A percentile compares a stretch with the other conserved stretches of the same genome.
These are phyloP conservation scores for Cafeteria roenbergensis DNA, from an alignment of 108 stramenopile genomes.

Conservation along the genomic window DNA sequence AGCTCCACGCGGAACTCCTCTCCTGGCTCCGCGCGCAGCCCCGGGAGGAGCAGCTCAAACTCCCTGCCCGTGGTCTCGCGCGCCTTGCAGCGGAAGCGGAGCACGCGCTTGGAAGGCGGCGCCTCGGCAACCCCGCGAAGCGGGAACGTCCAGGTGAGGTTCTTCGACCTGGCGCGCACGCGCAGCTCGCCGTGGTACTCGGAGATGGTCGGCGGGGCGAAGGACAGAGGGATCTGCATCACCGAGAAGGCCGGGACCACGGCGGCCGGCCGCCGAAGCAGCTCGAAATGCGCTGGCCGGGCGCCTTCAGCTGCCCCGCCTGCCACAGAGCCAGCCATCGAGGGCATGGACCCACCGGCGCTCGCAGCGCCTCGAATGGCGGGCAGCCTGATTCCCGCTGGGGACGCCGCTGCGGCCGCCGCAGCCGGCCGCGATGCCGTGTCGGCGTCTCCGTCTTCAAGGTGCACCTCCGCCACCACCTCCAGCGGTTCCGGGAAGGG, in stretches of 20 bases:
- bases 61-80: conserved; percentile 22
- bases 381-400: too few species aligned
- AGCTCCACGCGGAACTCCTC: conserved; percentile 26
- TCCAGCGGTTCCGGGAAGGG: conserved; percentile 39
- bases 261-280: conserved; percentile 20
- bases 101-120: conserved; percentile 6
- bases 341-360: too few species aligned
- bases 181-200: conserved; percentile 26
- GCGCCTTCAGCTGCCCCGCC: too few species aligned
- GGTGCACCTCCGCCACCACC: conserved; percentile 25
- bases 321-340: too few species aligned
- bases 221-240: conserved; percentile 34
- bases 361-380: too few species aligned
- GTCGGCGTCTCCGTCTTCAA: conserved; percentile 1
- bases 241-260: conserved; percentile 28
- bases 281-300: too few species aligned
- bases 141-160: conserved; percentile 34
- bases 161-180: conserved; percentile 21
- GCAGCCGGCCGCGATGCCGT: too few species aligned
- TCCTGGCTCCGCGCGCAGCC: conserved; percentile 15
- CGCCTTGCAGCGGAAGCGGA: conserved; percentile 25
- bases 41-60: conserved; percentile 28
- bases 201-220: conserved; percentile 31
- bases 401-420: too few species aligned
- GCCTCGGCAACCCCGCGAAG: conserved; percentile 38